Conservation (phyloP, 73 alveolate genomes). For the Tetrahymena thermophila region DNA sequence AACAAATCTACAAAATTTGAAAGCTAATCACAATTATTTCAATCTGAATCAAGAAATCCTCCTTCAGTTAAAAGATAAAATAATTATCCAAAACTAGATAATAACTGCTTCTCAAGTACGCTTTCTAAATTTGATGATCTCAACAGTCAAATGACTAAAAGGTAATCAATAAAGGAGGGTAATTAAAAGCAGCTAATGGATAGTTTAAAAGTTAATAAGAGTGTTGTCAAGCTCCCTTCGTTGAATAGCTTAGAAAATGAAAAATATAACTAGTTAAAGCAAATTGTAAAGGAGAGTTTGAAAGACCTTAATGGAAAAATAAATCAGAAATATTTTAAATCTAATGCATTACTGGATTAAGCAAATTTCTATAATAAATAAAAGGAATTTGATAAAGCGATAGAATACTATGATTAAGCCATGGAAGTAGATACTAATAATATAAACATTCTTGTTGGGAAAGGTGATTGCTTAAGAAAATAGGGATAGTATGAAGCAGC, state of each 20-base stretch:
- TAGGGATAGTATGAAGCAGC: not conserved
- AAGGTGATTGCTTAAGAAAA: not conserved
- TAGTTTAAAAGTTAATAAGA: not conserved
- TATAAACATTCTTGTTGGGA: not conserved
- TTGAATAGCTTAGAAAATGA: not conserved
- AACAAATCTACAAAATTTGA: not conserved
- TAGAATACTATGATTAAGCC: not conserved
- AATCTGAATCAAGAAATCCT: not conserved
- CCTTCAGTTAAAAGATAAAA: not conserved
- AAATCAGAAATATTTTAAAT: not conserved
- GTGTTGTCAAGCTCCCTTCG: not conserved
- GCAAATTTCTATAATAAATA: not conserved
- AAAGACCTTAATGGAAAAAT: not conserved
- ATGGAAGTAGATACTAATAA: not conserved
- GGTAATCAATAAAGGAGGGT: not conserved
- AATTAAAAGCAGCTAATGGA: not conserved
- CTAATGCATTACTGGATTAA: not conserved
- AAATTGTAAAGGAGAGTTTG: not conserved
- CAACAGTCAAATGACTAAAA: not conserved
- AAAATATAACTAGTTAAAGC: not conserved
- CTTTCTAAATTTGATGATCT: not conserved
- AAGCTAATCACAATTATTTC: not conserved
- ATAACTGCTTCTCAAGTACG: not conserved
- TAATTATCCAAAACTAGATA: not conserved
- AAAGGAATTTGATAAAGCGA: not conserved